Conservation (phyloP, 2,329 filamentous ascomycete species). For the Neofusicoccum umdonicola region DNA sequence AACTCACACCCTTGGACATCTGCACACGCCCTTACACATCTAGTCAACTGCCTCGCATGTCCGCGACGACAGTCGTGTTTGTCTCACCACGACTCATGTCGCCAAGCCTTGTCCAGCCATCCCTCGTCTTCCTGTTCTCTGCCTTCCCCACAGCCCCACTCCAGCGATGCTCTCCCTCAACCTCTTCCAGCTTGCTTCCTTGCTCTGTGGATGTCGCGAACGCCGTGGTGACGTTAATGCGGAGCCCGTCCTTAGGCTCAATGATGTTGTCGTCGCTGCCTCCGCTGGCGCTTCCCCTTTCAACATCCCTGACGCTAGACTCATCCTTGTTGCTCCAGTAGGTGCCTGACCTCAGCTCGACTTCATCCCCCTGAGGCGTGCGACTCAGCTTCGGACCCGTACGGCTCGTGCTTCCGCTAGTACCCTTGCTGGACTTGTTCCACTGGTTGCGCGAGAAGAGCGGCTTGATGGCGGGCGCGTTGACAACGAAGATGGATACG, state of each 20-base stretch:
- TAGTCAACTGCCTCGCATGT: too few relatives aligned
- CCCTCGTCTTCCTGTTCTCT: not conserved
- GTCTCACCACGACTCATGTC: too few relatives aligned
- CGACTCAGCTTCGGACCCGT: not conserved
- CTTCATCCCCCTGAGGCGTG: not conserved
- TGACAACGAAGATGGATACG: slow-evolving; percentile 44
- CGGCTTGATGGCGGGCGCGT: slow-evolving; percentile 42
- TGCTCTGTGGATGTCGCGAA: not conserved
- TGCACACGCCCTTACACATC: too few relatives aligned
- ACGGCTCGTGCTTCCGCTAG: not conserved
- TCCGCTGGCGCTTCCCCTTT: not conserved
- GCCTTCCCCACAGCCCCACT: not conserved
- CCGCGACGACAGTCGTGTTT: too few relatives aligned
- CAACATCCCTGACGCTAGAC: not conserved
- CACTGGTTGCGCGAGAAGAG: slow-evolving; percentile 28
- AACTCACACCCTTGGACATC: too few relatives aligned
- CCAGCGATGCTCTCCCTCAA: not conserved
- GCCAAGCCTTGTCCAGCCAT: not conserved
- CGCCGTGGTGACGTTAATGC: not conserved
- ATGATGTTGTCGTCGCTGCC: not conserved
- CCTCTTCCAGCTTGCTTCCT: not conserved
- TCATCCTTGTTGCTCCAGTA: not conserved
- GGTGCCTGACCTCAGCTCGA: not conserved
- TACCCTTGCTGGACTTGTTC: not conserved
- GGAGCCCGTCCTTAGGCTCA: not conserved